Evolutionary conservation across 2,329 filamentous ascomycete species (phyloP).

Genomic region (Rhexocercosporidium sp.): DNA sequence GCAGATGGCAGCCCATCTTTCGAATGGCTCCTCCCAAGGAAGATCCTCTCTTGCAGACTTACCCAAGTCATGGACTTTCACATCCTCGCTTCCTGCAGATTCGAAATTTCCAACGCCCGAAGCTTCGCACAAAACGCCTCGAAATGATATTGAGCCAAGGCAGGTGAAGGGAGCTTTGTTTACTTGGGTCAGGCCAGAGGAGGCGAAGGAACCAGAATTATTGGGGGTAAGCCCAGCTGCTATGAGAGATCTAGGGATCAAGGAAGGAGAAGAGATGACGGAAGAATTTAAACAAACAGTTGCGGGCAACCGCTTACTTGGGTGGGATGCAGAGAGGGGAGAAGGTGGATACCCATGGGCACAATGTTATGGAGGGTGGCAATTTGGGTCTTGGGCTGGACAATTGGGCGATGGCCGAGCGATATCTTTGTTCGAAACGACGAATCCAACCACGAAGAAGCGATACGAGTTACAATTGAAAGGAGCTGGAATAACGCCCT

Average conservation of each 20-base stretch:
- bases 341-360: slow-evolving; percentile 93
- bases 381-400: slow-evolving; percentile 88
- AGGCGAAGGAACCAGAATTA: slow-evolving; percentile 74
- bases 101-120: slow-evolving; percentile 78
- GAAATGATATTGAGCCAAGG: slow-evolving; percentile 77
- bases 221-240: slow-evolving; percentile 81
- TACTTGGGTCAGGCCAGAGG: slow-evolving; percentile 87
- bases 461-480: slow-evolving; percentile 94
- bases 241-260: slow-evolving; percentile 80
- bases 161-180: slow-evolving; percentile 85
- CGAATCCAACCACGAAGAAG: slow-evolving; percentile 70
- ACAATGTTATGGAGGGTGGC: slow-evolving; percentile 91
- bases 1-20: slow-evolving; percentile 53
- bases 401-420: slow-evolving; percentile 94
- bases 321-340: slow-evolving; percentile 70
- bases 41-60: slow-evolving; percentile 54
- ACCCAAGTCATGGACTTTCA: slow-evolving; percentile 70
- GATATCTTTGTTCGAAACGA: slow-evolving; percentile 91
- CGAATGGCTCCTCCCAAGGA: slow-evolving; percentile 31
- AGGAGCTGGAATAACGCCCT: slow-evolving; percentile 90
- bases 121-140: slow-evolving; percentile 79
- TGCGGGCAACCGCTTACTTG: slow-evolving; percentile 81
- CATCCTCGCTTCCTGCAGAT: slow-evolving; percentile 75
- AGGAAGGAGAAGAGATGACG: slow-evolving; percentile 67
- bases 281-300: slow-evolving; percentile 79